Evolutionary conservation across 768 basidiomycete genomes (phyloP).

Genomic region (Scleroderma bovista): DNA sequence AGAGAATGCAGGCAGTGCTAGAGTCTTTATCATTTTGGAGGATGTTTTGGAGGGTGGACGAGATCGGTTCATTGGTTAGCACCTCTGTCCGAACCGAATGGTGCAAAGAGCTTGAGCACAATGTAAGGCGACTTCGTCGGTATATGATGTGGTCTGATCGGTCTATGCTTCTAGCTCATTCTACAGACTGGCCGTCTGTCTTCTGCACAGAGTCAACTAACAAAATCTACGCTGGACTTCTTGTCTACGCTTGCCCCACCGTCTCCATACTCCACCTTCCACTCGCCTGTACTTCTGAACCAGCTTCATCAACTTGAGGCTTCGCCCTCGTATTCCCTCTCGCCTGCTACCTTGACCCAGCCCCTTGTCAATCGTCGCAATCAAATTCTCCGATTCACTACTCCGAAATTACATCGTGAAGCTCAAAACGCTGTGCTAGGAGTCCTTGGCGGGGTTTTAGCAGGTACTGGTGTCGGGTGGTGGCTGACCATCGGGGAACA

Average conservation of each 20-base stretch:
- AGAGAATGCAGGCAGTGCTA: conserved; percentile 26
- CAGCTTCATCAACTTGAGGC: conserved; percentile 46
- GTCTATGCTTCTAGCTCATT: conserved; percentile 42
- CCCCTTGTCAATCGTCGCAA: conserved; percentile 48
- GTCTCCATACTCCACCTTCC: conserved; percentile 21
- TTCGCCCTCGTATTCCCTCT: conserved; percentile 42
- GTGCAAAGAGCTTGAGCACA: conserved; percentile 45
- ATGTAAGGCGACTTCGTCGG: conserved; percentile 29
- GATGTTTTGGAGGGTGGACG: conserved; percentile 36
- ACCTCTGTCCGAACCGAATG: conserved; percentile 29
- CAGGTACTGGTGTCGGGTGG: conserved; percentile 54
- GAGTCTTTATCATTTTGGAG: conserved; percentile 35
- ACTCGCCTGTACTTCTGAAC: conserved; percentile 57
- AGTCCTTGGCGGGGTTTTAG: conserved; percentile 42
- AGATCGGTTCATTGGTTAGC: conserved; percentile 31
- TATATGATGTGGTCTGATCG: background rate
- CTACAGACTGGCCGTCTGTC: conserved; percentile 59
- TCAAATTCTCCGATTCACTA: conserved; percentile 53
- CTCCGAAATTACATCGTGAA: conserved; percentile 53
- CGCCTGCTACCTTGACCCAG: conserved; percentile 39
- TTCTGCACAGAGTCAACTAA: conserved; percentile 39
- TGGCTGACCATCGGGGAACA: conserved; percentile 39
- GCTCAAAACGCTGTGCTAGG: conserved; percentile 55
- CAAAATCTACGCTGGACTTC: conserved; percentile 36
- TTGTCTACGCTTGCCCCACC: conserved; percentile 34